Evolutionary conservation across 1,139 yeast genomes (phyloP), one percentile per base, ranked within the genome.

Genomic region (Zygoascus hellenicus): DNA sequence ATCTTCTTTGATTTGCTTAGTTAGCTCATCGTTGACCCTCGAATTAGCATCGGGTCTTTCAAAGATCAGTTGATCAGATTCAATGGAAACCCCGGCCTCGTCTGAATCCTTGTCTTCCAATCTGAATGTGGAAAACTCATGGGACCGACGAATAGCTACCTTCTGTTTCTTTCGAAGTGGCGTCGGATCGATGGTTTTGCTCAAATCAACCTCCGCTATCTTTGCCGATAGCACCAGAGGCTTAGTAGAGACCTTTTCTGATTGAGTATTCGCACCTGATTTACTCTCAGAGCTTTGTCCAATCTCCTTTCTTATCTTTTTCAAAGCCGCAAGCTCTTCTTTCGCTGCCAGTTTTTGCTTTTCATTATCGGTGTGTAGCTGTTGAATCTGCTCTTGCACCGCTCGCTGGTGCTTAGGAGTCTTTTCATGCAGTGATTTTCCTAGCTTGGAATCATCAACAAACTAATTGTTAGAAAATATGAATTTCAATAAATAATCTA

Each of bases 391-490:
- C 36, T 61, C 54, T 38, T 58, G 58, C 3, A 65, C 53, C 2
- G 61, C 58, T 1, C 49, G 38, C 51, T 64, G 66, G 52, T 74
- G 78, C 38, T 63, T 65, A 6, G 58, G 49, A 0, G 74, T 66
- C 6, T 59, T 55, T 47, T 71, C 76, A 56, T 74, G 77, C 42
- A 63, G 66, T 13, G 62, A 50, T 38, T 65, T 61, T 4, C 69
- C 65, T 15, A 69, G 53, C 48, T 66, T 66, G 32, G 73, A 65
- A 48, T 72, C 76, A 32, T 67, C 72, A 9, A 72, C 71, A 55
- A 70, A 73, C 75, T 71, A 42, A 6, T 31, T 32, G 28, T 36
- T 32, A 37, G 51, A 39, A 45, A 10, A 10, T 30, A 2, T 22
- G 16, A 19, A 22, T 30, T 13, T 15, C 19, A 30, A 15, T 16